These are phyloP conservation scores for Colletotrichum cuscutae DNA, from an alignment of 2,329 filamentous ascomycete species.

Conservation along the genomic window DNA sequence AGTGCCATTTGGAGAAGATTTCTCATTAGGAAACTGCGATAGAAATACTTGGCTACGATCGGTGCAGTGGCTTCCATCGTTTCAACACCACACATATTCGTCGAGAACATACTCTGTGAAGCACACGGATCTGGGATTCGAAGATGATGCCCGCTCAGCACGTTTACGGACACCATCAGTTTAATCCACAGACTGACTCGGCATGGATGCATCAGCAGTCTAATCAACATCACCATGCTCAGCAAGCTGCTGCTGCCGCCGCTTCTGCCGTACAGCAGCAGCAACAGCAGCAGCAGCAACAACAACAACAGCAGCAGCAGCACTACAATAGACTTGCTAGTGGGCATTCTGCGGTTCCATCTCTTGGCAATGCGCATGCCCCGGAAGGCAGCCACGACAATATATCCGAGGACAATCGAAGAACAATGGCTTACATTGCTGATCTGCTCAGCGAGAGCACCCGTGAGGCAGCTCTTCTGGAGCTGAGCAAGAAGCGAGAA, in stretches of 20 bases:
- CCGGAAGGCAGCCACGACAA: conserved; percentile 71
- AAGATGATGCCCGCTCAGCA: conserved; percentile 73
- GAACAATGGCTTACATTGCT: conserved; percentile 92
- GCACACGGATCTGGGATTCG: conserved; percentile 29
- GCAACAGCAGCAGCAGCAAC: conserved; percentile 59
- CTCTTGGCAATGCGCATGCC: conserved; percentile 58
- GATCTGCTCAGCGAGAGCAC: conserved; percentile 89
- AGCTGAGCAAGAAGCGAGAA: conserved; percentile 98
- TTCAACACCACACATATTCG: background rate
- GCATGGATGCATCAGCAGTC: conserved; percentile 76
- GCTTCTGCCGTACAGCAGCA: conserved; percentile 63
- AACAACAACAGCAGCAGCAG: conserved; percentile 52
- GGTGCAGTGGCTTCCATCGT: background rate
- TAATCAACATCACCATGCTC: conserved; percentile 67
- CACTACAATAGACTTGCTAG: conserved; percentile 81
- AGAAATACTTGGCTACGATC: background rate
- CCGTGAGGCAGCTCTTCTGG: conserved; percentile 89
- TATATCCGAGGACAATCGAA: conserved; percentile 88
- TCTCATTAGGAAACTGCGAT: background rate
- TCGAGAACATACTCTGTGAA: background rate
- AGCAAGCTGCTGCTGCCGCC: conserved; percentile 64
- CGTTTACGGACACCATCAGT: conserved; percentile 76
- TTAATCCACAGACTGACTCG: conserved; percentile 70
- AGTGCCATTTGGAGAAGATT: background rate
- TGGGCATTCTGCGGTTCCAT: conserved; percentile 65